Conservation (phyloP, 306 rosid genomes). For the Sesbania bispinosa region DNA sequence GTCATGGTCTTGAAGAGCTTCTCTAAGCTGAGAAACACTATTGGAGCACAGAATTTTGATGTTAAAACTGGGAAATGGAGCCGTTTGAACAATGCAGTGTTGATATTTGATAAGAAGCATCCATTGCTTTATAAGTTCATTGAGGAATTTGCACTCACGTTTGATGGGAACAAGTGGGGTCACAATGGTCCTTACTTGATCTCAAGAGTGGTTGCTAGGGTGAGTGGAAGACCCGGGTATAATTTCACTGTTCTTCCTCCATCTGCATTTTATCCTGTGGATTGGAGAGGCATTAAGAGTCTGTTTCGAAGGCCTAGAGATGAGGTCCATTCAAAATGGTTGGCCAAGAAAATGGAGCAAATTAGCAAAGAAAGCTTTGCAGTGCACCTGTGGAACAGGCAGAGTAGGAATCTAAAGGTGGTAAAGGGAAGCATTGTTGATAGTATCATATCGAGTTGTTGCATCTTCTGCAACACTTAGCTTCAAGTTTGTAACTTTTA, state of each 20-base stretch:
- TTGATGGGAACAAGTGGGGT: slow-evolving; percentile 95
- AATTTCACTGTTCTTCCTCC: slow-evolving; percentile 66
- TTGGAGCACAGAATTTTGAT: slow-evolving; percentile 86
- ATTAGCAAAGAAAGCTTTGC: slow-evolving; percentile 56
- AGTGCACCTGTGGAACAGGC: slow-evolving; percentile 83
- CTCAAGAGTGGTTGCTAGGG: slow-evolving; percentile 78
- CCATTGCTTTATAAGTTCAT: slow-evolving; percentile 75
- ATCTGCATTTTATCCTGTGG: slow-evolving; percentile 77
- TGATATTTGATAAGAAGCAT: slow-evolving; percentile 76
- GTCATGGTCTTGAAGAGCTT: slow-evolving; percentile 64
- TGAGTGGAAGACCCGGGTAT: slow-evolving; percentile 44
- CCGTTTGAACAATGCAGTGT: slow-evolving; percentile 79
- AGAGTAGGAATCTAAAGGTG: slow-evolving; percentile 52
- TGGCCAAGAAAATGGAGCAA: slow-evolving; percentile 45
- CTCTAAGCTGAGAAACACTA: slow-evolving; percentile 61
- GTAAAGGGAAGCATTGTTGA: slow-evolving; percentile 76
- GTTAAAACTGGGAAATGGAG: slow-evolving; percentile 65
- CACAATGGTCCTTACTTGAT: slow-evolving; percentile 94
- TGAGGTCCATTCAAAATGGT: slow-evolving; percentile 53
- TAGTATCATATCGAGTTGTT: slow-evolving; percentile 40
- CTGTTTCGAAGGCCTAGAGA: slow-evolving; percentile 59
- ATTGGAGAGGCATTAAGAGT: slow-evolving; percentile 61
- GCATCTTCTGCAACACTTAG: slow-evolving; percentile 56
- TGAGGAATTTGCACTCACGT: slow-evolving; percentile 79
- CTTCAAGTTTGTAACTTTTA: slow-evolving; percentile 7